Evolutionary conservation across 306 rosid genomes (phyloP).

Genomic region (Castanea mollissima): DNA sequence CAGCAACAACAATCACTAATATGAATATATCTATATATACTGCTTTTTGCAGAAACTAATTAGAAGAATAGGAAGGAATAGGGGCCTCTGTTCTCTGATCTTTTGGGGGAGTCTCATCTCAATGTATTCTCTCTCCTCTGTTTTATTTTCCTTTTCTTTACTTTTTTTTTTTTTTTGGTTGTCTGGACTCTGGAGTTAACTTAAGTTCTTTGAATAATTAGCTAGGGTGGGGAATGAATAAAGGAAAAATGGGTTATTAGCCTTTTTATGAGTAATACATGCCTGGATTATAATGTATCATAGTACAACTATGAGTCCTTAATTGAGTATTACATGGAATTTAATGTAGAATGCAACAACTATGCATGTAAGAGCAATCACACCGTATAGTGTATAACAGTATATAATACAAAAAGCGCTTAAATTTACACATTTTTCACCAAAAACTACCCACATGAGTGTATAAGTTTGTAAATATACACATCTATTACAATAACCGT

Average conservation of each 20-base stretch:
- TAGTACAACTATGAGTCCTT: neutral
- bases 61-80: slow-evolving; percentile 3
- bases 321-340: neutral
- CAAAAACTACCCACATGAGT: no score
- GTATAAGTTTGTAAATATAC: no score
- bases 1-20: slow-evolving; percentile 18
- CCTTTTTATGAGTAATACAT: neutral
- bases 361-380: neutral
- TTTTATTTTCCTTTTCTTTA: neutral
- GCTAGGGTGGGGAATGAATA: neutral
- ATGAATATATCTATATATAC: neutral
- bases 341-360: neutral
- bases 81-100: neutral
- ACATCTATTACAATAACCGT: no score
- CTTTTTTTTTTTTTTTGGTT: neutral
- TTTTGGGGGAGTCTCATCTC: neutral
- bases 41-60: slow-evolving; percentile 7
- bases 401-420: no score
- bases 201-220: neutral
- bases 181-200: neutral
- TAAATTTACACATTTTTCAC: no score
- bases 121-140: neutral
- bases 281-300: neutral
- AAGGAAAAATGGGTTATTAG: neutral
- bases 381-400: no score